Evolutionary conservation across 1,139 yeast genomes (phyloP).

Genomic region (Saccharomycopsis phalli): DNA sequence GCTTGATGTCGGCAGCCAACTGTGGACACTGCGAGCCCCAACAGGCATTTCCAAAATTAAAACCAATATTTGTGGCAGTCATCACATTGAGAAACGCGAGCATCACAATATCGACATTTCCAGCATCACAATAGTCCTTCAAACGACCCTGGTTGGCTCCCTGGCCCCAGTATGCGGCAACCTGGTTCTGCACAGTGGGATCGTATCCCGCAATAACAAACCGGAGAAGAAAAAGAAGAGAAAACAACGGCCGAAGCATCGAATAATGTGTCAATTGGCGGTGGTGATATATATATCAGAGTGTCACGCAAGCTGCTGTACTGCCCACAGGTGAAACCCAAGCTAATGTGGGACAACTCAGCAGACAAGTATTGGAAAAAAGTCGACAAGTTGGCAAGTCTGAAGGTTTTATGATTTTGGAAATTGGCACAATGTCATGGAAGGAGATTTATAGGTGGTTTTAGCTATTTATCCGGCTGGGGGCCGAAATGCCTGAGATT

Average conservation of each 20-base stretch:
- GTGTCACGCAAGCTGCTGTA: too few relatives aligned
- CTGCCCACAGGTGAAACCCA: too few relatives aligned
- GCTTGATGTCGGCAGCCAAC: slow-evolving; percentile 56
- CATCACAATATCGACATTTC: slow-evolving; percentile 64
- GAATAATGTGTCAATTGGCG: too few relatives aligned
- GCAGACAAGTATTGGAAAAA: too few relatives aligned
- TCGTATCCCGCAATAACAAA: slow-evolving; percentile 10
- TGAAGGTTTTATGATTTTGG: too few relatives aligned
- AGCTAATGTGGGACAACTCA: too few relatives aligned
- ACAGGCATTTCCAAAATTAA: slow-evolving; percentile 19
- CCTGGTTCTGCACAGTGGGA: slow-evolving; percentile 13
- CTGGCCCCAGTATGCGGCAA: slow-evolving; percentile 20
- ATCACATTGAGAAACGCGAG: slow-evolving; percentile 61
- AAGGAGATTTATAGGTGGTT: too few relatives aligned
- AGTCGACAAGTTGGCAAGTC: too few relatives aligned
- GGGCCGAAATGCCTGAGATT: too few relatives aligned
- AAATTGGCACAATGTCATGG: too few relatives aligned
- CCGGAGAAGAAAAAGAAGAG: background rate
- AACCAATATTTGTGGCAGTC: slow-evolving; percentile 32
- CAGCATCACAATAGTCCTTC: slow-evolving; percentile 58
- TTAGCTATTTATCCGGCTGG: too few relatives aligned
- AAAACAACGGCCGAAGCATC: background rate
- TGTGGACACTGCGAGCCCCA: slow-evolving; percentile 18
- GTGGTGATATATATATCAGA: too few relatives aligned
- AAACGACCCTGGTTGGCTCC: slow-evolving; percentile 37